phyloP scores from a whole-genome alignment of 192 early-diverging fungal species.

The Coemansia sp. region DNA sequence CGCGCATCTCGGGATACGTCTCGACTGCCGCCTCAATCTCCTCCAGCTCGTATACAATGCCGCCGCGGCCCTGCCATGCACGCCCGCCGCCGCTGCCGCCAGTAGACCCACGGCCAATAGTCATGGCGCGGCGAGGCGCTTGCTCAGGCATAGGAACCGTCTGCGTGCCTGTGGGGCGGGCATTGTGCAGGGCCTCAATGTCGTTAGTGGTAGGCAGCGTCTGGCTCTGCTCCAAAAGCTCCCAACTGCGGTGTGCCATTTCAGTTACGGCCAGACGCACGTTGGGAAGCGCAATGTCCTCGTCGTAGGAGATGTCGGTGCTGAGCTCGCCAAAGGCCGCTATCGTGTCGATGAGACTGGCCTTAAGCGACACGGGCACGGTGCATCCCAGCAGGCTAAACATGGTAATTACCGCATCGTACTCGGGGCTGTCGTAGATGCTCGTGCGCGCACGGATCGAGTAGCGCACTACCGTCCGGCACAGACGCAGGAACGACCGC shows the following conservation, averaged over 20 bases:
- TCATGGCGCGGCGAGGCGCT: constrained; percentile 15
- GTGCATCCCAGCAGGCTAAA: constrained; percentile 78
- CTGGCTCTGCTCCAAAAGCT: constrained; percentile 70
- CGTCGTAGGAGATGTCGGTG: constrained; percentile 22
- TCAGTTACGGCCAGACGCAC: constrained; percentile 40
- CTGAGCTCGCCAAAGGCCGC: constrained; percentile 69
- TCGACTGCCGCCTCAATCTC: constrained; percentile 74
- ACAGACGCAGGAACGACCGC: constrained; percentile 70
- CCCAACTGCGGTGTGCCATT: constrained; percentile 74
- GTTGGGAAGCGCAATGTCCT: constrained; percentile 24
- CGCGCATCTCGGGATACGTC: constrained; percentile 82
- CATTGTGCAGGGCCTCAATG: constrained; percentile 15
- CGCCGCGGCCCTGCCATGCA: constrained; percentile 30
- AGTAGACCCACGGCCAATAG: constrained; percentile 14
- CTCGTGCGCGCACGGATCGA: constrained; percentile 64
- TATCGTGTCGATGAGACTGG: constrained; percentile 71
- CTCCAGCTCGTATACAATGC: constrained; percentile 74
- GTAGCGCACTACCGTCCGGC: constrained; percentile 72
- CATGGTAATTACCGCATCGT: constrained; percentile 64
- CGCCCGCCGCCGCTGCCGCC: constrained; percentile 5
- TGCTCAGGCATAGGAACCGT: constrained; percentile 15
- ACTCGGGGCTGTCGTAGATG: constrained; percentile 67
- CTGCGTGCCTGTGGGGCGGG: constrained; percentile 10
- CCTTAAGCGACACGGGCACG: constrained; percentile 77
- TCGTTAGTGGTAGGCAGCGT: constrained; percentile 51